phyloP scores from a whole-genome alignment of 1,284 basidiomycete species.

The Cronartium quercuum region DNA sequence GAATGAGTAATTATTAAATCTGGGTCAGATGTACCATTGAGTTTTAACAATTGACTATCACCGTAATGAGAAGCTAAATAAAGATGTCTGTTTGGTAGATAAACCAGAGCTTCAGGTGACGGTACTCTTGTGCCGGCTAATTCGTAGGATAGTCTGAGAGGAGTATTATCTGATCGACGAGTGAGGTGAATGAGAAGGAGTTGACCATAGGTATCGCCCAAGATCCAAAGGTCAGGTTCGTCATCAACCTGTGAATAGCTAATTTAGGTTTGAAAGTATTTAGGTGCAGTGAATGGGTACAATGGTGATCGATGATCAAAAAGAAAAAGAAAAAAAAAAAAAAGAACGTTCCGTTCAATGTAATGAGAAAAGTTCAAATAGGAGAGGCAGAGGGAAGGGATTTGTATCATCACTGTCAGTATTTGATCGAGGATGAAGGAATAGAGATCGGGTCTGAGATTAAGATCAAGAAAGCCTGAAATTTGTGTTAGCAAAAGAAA shows the following conservation, averaged over 20 bases:
- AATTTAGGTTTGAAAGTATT: neutral
- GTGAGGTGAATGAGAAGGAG: neutral
- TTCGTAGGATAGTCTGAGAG: neutral
- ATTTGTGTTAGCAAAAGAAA: too few species aligned
- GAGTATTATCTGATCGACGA: neutral
- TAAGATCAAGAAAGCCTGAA: too few species aligned
- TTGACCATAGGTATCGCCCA: constrained; percentile 25
- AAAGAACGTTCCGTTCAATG: too few species aligned
- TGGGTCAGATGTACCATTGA: neutral
- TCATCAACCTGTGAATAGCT: constrained; percentile 26
- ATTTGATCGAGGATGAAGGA: too few species aligned
- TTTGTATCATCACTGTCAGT: too few species aligned
- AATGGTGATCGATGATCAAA: too few species aligned
- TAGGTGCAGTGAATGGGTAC: too few species aligned
- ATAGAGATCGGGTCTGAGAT: too few species aligned
- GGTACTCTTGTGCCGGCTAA: constrained; percentile 3
- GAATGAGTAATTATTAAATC: constrained; percentile 7
- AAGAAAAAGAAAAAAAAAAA: too few species aligned
- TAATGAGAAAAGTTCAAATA: too few species aligned
- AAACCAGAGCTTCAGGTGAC: constrained; percentile 28
- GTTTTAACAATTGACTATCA: constrained; percentile 25
- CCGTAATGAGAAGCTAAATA: constrained; percentile 36
- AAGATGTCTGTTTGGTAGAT: constrained; percentile 4
- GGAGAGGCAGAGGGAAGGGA: too few species aligned
- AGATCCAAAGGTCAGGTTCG: constrained; percentile 10